These are phyloP conservation scores for Phytopythium kandeliae DNA, from an alignment of 352 stramenopile genomes.

Conservation along the genomic window DNA sequence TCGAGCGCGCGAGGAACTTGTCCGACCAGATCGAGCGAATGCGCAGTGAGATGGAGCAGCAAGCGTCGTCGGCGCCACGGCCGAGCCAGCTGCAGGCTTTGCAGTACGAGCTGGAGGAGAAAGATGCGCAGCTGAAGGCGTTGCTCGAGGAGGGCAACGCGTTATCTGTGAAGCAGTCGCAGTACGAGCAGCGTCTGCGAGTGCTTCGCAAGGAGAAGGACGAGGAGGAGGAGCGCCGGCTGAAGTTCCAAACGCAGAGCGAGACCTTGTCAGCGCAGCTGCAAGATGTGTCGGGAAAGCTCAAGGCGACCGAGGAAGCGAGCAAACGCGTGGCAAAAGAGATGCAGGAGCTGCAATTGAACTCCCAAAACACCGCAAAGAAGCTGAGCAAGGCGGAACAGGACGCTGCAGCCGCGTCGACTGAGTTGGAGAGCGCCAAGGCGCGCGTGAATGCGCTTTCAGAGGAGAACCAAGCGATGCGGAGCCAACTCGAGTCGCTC, in stretches of 20 bases:
- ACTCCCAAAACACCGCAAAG: slow-evolving; percentile 14
- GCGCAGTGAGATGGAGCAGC: slow-evolving; percentile 45
- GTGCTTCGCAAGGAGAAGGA: slow-evolving; percentile 75
- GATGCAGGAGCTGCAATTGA: slow-evolving; percentile 22
- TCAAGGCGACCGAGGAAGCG: slow-evolving; percentile 46
- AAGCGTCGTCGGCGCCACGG: slow-evolving; percentile 7
- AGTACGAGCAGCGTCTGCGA: slow-evolving; percentile 64
- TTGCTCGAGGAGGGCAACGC: slow-evolving; percentile 72
- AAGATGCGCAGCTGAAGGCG: slow-evolving; percentile 63
- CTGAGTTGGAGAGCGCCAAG: slow-evolving; percentile 19
- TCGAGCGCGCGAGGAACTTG: slow-evolving; percentile 54
- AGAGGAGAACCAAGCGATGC: slow-evolving; percentile 25
- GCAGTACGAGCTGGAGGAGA: slow-evolving; percentile 60
- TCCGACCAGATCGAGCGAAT: slow-evolving; percentile 64
- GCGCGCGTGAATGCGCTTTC: slow-evolving; percentile 22
- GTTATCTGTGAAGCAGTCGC: slow-evolving; percentile 71
- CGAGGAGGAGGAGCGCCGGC: slow-evolving; percentile 54
- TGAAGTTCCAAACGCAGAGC: slow-evolving; percentile 46
- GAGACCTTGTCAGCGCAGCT: slow-evolving; percentile 42
- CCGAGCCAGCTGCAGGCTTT: slow-evolving; percentile 41
- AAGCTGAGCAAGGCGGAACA: slow-evolving; percentile 31
- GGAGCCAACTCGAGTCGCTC: slow-evolving; percentile 29
- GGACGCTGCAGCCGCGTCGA: slow-evolving; percentile 9
- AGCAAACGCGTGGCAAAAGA: slow-evolving; percentile 35
- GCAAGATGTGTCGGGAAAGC: slow-evolving; percentile 36